Conservation (phyloP, 2,329 filamentous ascomycete species). For the Exophiala sp. region DNA sequence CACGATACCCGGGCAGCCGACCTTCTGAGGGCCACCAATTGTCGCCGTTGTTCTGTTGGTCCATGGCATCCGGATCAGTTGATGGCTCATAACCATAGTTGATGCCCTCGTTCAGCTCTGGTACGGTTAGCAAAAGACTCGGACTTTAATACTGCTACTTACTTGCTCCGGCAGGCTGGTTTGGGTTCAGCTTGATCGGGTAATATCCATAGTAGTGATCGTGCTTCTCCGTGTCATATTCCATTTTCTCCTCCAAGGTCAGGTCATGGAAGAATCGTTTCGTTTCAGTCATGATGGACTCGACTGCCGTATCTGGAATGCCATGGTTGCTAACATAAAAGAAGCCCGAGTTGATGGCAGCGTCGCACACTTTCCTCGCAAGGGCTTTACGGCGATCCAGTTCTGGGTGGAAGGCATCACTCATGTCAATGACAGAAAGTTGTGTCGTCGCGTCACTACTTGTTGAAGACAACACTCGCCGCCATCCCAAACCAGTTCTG, state of each 20-base stretch:
- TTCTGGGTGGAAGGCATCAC: slow-evolving; percentile 35
- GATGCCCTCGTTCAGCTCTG: slow-evolving; percentile 22
- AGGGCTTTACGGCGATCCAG: slow-evolving; percentile 38
- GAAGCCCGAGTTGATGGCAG: slow-evolving; percentile 49
- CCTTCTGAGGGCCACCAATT: slow-evolving; percentile 19
- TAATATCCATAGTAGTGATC: slow-evolving; percentile 23
- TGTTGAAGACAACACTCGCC: slow-evolving; percentile 4
- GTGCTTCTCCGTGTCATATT: slow-evolving; percentile 18
- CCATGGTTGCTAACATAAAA: slow-evolving; percentile 50
- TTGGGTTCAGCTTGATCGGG: slow-evolving; percentile 14
- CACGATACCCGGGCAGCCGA: slow-evolving; percentile 13
- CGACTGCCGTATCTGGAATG: slow-evolving; percentile 36
- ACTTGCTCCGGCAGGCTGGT: slow-evolving; percentile 18
- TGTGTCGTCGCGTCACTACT: slow-evolving; percentile 33
- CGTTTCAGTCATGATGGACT: slow-evolving; percentile 11
- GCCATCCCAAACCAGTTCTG: slow-evolving; percentile 20
- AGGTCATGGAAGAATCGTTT: slow-evolving; percentile 20
- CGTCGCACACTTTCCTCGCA: slow-evolving; percentile 42
- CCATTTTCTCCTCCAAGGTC: slow-evolving; percentile 20
- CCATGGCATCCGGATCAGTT: slow-evolving; percentile 11
- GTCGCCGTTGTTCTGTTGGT: slow-evolving; percentile 12
- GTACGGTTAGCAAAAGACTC: background rate
- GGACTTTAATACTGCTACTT: background rate
- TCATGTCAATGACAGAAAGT: slow-evolving; percentile 55
- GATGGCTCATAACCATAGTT: slow-evolving; percentile 21